phyloP scores from a whole-genome alignment of 805 yeast genomes.

The Zygosaccharomyces bailii region DNA sequence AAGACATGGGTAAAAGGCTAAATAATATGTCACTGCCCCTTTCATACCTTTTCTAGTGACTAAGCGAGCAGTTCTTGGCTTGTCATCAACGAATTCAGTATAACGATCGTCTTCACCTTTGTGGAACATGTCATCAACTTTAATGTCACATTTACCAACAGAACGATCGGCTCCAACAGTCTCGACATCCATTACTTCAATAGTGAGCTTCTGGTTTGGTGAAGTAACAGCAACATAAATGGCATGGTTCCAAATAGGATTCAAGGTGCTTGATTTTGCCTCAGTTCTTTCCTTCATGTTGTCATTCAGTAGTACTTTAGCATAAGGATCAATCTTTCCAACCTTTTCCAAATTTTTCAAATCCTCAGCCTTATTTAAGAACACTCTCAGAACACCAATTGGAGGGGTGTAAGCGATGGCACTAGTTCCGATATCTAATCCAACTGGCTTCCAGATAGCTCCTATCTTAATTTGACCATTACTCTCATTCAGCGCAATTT shows the following conservation, averaged over 20 bases:
- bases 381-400: conserved; percentile 82
- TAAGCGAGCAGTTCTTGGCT: conserved; percentile 57
- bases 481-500: conserved; percentile 70
- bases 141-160: conserved; percentile 75
- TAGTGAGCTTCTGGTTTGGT: conserved; percentile 71
- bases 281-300: conserved; percentile 73
- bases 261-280: conserved; percentile 57
- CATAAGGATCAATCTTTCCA: conserved; percentile 92
- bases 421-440: conserved; percentile 61
- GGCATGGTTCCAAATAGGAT: conserved; percentile 84
- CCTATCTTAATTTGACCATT: conserved; percentile 68
- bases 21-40: conserved; percentile 70
- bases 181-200: conserved; percentile 93
- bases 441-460: conserved; percentile 85
- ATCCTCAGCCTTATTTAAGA: conserved; percentile 64
- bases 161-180: conserved; percentile 75
- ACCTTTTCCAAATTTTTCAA: conserved; percentile 81
- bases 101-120: conserved; percentile 59
- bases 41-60: conserved; percentile 76
- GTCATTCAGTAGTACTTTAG: conserved; percentile 74
- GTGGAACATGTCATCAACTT: conserved; percentile 62
- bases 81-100: conserved; percentile 53
- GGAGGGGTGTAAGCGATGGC: conserved; percentile 88
- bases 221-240: conserved; percentile 80
- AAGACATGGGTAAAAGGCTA: conserved; percentile 79